Percentiles rank a stretch among this genome's conserved stretches.
These are phyloP conservation scores for Aspergillus phoenicis DNA, from an alignment of 2,329 filamentous ascomycete genomes.

Conservation along the genomic window DNA sequence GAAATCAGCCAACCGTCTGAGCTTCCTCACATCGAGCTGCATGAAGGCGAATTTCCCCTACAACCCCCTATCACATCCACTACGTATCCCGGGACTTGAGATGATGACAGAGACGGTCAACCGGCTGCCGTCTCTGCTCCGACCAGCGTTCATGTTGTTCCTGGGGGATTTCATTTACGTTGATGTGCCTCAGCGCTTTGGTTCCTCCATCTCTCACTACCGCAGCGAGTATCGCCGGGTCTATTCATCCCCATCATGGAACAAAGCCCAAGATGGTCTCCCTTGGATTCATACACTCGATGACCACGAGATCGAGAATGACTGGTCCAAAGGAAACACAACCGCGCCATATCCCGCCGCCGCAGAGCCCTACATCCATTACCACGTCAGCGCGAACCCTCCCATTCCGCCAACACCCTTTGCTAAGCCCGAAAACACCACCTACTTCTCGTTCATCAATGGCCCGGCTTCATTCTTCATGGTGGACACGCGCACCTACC, in stretches of 20 bases:
- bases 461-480: slow-evolving; percentile 94
- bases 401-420: slow-evolving; percentile 57
- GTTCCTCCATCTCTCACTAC: slow-evolving; percentile 72
- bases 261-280: slow-evolving; percentile 62
- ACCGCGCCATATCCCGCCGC: slow-evolving; percentile 79
- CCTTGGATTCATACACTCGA: slow-evolving; percentile 98
- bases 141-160: slow-evolving; percentile 63
- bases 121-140: slow-evolving; percentile 60
- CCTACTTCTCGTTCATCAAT: slow-evolving; percentile 86
- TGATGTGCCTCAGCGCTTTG: slow-evolving; percentile 82
- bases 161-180: slow-evolving; percentile 54
- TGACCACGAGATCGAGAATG: slow-evolving; percentile 94
- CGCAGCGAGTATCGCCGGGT: slow-evolving; percentile 90
- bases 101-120: slow-evolving; percentile 74
- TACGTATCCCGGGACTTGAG: slow-evolving; percentile 78
- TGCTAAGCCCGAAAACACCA: slow-evolving; percentile 62
- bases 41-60: slow-evolving; percentile 92
- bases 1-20: slow-evolving; percentile 70
- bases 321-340: slow-evolving; percentile 77
- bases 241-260: slow-evolving; percentile 95
- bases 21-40: slow-evolving; percentile 89
- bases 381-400: slow-evolving; percentile 83
- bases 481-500: slow-evolving; percentile 86
- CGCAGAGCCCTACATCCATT: slow-evolving; percentile 81
- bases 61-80: slow-evolving; percentile 75